phyloP scores from a whole-genome alignment of 306 rosid species.

The Medicago lupulina region DNA sequence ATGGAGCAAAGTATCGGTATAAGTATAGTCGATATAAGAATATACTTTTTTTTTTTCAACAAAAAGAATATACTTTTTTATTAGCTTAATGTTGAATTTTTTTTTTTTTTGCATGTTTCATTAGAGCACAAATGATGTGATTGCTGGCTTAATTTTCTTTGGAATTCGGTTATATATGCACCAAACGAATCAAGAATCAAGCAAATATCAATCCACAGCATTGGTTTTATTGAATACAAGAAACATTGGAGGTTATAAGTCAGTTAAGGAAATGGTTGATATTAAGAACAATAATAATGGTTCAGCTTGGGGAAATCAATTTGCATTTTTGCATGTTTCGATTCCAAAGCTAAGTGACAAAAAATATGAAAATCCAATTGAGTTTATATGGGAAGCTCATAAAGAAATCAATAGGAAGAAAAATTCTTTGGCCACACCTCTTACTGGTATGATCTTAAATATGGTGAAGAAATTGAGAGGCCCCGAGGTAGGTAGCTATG shows the following conservation, averaged over 20 bases:
- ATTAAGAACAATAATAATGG: slow-evolving; percentile 21
- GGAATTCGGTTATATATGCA: slow-evolving; percentile 57
- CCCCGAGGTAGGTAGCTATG: slow-evolving; percentile 51
- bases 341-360: slow-evolving; percentile 49
- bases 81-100: background rate
- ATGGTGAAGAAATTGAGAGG: slow-evolving; percentile 51
- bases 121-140: slow-evolving; percentile 53
- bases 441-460: slow-evolving; percentile 44
- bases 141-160: slow-evolving; percentile 50
- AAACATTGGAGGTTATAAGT: slow-evolving; percentile 46
- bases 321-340: slow-evolving; percentile 50
- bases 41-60: too few relatives aligned
- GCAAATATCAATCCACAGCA: slow-evolving; percentile 44
- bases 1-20: too few relatives aligned
- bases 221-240: slow-evolving; percentile 53
- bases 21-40: too few relatives aligned
- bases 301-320: slow-evolving; percentile 58
- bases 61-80: too few relatives aligned
- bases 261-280: slow-evolving; percentile 54
- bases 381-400: slow-evolving; percentile 50
- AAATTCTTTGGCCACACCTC: slow-evolving; percentile 42
- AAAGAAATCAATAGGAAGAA: slow-evolving; percentile 45
- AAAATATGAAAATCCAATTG: slow-evolving; percentile 44
- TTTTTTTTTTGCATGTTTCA: background rate
- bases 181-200: slow-evolving; percentile 44